Evolutionary conservation across 2,329 filamentous ascomycete species (phyloP), one percentile per base, ranked within the genome.

Genomic region (Xylaria sp.): DNA sequence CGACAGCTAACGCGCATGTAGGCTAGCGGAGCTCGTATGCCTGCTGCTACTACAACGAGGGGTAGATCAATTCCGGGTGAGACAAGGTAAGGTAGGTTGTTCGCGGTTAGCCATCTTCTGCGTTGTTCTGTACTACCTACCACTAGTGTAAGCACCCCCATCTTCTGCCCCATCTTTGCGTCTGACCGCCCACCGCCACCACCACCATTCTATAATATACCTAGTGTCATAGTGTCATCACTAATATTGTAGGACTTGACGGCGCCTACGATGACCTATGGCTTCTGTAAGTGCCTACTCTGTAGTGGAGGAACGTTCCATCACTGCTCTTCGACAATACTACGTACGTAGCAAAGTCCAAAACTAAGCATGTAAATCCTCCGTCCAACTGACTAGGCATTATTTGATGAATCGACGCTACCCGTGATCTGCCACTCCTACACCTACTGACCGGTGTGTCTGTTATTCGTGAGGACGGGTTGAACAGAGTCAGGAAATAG

Each of bases 11-110:
- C 27, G 37, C 44, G 16, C 42, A 65, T 60, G 54, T 25, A 32
- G 59, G 21, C 29, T 64, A 70, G 65, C 47, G 62, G 60, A 66
- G 25, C 62, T 68, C 65, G 69, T 70, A 69, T 70, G 60, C 59
- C 60, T 35, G 40, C 35, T 51, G 13, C 18, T 50, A 18, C 18
- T 32, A 21, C 18, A 51, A 58, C 42, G 42, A 62, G 63, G 55
- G 54, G 48, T 9, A 25, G 35, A 32, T 47, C 42, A 51, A 58
- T 59, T 23, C 47, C 42, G 62, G 59, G 54, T 32, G 44, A 59
- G 54, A 57, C 50, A 63, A 5, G 51, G 32, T 23, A 54, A 32
- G 40, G 21, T 23, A 21, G 25, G 12, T 37, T 18, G 35, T 58
- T 58, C 37, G 55, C 23, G 37, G 37, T n/a, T 29, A 29, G 55